phyloP scores from a whole-genome alignment of 805 yeast genomes.

The Suhomyces tanzawaensis region DNA sequence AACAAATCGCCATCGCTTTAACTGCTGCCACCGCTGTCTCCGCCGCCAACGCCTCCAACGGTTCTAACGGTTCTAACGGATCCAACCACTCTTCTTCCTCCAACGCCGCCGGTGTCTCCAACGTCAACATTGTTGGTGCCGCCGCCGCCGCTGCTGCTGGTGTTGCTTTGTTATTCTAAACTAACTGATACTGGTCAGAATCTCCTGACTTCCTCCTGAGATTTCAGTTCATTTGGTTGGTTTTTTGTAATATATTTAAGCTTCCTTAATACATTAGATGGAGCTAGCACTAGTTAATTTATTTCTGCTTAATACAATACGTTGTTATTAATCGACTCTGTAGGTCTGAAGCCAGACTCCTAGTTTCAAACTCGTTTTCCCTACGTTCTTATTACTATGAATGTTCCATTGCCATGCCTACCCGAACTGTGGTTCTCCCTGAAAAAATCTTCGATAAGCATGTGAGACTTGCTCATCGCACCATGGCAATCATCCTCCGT shows the following conservation, averaged over 20 bases:
- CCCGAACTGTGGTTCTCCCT: no score
- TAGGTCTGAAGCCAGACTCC: no score
- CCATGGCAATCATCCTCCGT: no score
- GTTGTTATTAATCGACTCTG: no score
- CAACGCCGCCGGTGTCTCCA: constrained; percentile 46
- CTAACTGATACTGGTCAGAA: constrained; percentile 14
- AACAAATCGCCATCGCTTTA: constrained; percentile 62
- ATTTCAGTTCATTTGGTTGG: constrained; percentile 3
- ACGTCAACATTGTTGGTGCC: constrained; percentile 21
- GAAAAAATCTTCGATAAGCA: no score
- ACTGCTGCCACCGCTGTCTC: constrained; percentile 69
- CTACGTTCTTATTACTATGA: no score
- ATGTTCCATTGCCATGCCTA: no score
- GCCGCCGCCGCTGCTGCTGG: constrained; percentile 83
- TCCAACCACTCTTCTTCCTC: constrained; percentile 33
- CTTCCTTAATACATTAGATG: constrained; percentile 3
- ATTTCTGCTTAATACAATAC: no score
- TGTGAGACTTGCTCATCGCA: no score
- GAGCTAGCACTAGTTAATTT: constrained; percentile 3
- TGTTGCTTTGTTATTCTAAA: constrained; percentile 54
- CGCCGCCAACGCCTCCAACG: constrained; percentile 53
- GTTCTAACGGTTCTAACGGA: constrained; percentile 38
- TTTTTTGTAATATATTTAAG: constrained; percentile 5
- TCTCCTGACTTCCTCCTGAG: not conserved
- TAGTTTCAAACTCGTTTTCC: no score